Conservation (phyloP, 140 eudicot species). For the Erigeron philadelphicus region DNA sequence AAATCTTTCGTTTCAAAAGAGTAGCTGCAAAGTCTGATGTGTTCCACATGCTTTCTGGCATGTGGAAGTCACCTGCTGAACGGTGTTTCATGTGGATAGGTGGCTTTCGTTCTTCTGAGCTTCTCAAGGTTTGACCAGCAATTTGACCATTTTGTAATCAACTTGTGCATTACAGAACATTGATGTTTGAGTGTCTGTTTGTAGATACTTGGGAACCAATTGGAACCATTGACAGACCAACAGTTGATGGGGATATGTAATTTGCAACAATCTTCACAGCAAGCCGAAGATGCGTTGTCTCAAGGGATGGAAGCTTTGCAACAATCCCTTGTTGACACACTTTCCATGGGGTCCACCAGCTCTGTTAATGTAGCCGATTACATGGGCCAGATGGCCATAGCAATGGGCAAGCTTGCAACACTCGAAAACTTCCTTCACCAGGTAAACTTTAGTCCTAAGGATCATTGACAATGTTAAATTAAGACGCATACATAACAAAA, state of each 20-base stretch:
- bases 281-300: slow-evolving; percentile 96
- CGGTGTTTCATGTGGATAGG: slow-evolving; percentile 99
- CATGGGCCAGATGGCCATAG: slow-evolving; percentile 98
- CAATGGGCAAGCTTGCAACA: slow-evolving; percentile 89
- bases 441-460: slow-evolving; percentile 38
- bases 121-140: slow-evolving; percentile 70
- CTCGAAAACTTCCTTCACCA: slow-evolving; percentile 87
- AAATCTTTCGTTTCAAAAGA: slow-evolving; percentile 66
- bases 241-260: slow-evolving; percentile 88
- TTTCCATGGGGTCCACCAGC: slow-evolving; percentile 49
- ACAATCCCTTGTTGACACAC: slow-evolving; percentile 85
- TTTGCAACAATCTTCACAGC: slow-evolving; percentile 87
- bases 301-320: slow-evolving; percentile 99
- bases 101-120: slow-evolving; percentile 90
- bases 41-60: slow-evolving; percentile 96
- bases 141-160: not conserved
- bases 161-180: not conserved
- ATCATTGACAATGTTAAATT: not conserved
- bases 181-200: not conserved
- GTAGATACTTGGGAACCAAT: slow-evolving; percentile 73
- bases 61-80: slow-evolving; percentile 99
- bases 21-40: slow-evolving; percentile 72
- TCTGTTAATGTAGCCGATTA: slow-evolving; percentile 67
- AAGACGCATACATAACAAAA: not conserved
- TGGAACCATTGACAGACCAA: slow-evolving; percentile 87